Conservation (phyloP, 1,284 basidiomycete species). For the Tilletia caries region DNA sequence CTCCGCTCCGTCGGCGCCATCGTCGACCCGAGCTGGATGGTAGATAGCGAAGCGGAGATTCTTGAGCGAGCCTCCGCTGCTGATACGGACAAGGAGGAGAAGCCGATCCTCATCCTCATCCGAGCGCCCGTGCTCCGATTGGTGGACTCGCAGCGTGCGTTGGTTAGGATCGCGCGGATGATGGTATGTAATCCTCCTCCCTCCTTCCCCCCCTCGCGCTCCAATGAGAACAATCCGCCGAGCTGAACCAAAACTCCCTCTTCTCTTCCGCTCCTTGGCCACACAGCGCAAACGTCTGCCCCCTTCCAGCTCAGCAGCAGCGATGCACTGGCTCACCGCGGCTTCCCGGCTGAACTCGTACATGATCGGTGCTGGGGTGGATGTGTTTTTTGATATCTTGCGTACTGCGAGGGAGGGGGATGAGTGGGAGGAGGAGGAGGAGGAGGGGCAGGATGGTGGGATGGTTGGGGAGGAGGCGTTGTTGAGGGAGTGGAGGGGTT, state of each 20-base stretch:
- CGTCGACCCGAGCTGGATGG: not conserved
- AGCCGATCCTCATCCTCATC: not conserved
- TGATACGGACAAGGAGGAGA: not conserved
- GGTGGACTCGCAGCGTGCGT: not conserved
- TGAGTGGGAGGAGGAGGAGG: slow-evolving; percentile 1
- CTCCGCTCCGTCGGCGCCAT: slow-evolving; percentile 1
- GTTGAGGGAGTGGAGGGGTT: not conserved
- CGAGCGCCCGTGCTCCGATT: slow-evolving; percentile 3
- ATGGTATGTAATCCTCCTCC: not conserved
- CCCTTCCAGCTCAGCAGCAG: not conserved
- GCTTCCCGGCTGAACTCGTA: not conserved
- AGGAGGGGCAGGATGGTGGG: not conserved
- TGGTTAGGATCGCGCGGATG: not conserved
- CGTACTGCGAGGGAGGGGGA: not conserved
- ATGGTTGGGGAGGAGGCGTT: not conserved
- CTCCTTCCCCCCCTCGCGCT: not conserved
- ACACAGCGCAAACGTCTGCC: not conserved
- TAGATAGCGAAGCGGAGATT: not conserved
- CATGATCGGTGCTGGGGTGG: not conserved
- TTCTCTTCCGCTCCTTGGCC: no score
- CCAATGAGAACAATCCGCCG: not conserved
- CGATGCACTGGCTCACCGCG: not conserved
- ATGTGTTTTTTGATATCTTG: slow-evolving; percentile 1
- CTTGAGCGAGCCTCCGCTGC: not conserved
- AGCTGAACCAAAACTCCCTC: not conserved